These are phyloP conservation scores for Xylaria acuta DNA, from an alignment of 495 filamentous ascomycete genomes.

Conservation along the genomic window DNA sequence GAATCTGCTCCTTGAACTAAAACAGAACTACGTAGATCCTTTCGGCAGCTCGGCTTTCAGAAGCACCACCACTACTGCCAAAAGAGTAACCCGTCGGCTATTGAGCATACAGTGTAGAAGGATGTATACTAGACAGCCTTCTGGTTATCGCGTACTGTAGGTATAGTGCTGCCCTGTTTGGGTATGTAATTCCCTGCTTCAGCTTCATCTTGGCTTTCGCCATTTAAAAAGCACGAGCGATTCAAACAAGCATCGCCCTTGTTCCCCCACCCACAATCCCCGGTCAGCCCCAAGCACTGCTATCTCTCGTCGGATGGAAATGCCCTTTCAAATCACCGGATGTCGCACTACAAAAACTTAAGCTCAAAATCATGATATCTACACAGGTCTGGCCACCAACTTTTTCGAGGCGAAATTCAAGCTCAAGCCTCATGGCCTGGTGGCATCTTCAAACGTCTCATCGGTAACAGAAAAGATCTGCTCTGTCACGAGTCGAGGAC, in stretches of 20 bases:
- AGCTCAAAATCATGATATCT: not conserved
- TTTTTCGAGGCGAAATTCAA: not conserved
- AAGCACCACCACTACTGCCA: not conserved
- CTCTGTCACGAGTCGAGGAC: slow-evolving; percentile 18
- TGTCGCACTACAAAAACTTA: not conserved
- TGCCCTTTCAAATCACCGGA: slow-evolving; percentile 2
- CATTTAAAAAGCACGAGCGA: slow-evolving; percentile 7
- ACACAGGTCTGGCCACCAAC: too few relatives aligned
- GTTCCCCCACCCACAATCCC: not conserved
- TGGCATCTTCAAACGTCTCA: not conserved
- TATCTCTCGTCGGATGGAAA: not conserved
- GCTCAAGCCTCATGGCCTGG: not conserved
- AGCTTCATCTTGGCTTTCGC: slow-evolving; percentile 19
- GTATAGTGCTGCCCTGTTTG: not conserved
- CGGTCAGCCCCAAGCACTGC: slow-evolving; percentile 7
- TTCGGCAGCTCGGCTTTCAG: not conserved
- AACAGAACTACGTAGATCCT: not conserved
- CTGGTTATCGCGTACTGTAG: not conserved
- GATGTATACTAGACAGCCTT: not conserved
- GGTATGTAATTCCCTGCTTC: not conserved
- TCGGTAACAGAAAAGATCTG: slow-evolving; percentile 10
- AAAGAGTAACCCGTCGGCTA: not conserved
- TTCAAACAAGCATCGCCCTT: not conserved
- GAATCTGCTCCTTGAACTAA: not conserved
- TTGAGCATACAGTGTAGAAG: not conserved